phyloP scores from a whole-genome alignment of 2,329 filamentous ascomycete genomes.

The Aspergillus tubingensis region DNA sequence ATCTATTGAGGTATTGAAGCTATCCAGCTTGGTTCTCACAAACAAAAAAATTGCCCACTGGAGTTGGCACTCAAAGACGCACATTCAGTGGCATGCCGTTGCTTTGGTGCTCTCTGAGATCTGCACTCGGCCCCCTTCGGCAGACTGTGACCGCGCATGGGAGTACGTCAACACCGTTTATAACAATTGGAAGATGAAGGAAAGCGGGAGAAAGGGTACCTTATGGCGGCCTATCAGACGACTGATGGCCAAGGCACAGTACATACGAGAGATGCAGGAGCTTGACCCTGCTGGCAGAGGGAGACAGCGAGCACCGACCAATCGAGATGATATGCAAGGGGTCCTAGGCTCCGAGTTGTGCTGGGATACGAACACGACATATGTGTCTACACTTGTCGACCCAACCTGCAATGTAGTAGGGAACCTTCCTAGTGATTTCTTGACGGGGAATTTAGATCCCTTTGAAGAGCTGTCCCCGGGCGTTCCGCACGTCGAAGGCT shows the following conservation, averaged over 20 bases:
- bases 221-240: constrained; percentile 13
- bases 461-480: not conserved
- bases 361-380: not conserved
- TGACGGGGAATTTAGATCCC: not conserved
- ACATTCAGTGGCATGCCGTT: constrained; percentile 65
- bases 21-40: constrained; percentile 63
- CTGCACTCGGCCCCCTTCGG: constrained; percentile 57
- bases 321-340: not conserved
- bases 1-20: constrained; percentile 70
- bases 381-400: not conserved
- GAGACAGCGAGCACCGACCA: not conserved
- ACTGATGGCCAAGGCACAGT: constrained; percentile 17
- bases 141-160: constrained; percentile 60
- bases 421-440: not conserved
- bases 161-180: constrained; percentile 50
- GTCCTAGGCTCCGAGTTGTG: not conserved
- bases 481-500: not conserved
- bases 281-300: not conserved
- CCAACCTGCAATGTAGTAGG: not conserved
- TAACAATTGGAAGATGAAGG: constrained; percentile 16
- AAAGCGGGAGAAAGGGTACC: constrained; percentile 3
- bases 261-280: constrained; percentile 13
- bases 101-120: constrained; percentile 63
- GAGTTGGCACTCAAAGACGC: constrained; percentile 63
- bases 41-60: constrained; percentile 60